Percentiles rank a stretch among this genome's conserved stretches.
Conservation (phyloP, 495 filamentous ascomycete genomes). For the Annulohypoxylon stygium region DNA sequence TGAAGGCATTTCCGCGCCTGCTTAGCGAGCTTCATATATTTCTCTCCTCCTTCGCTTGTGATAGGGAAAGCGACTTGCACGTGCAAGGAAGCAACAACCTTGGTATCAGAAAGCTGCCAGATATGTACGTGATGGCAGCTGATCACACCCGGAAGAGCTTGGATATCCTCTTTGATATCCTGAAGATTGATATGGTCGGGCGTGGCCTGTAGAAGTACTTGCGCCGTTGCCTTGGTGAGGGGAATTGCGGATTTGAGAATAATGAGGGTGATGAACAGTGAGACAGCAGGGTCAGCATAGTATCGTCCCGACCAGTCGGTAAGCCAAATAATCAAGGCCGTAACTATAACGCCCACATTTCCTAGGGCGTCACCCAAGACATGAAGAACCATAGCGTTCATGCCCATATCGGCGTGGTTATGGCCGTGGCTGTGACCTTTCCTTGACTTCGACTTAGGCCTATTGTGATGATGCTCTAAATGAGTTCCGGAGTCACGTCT, state of each 20-base stretch:
- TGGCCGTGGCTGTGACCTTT: slow-evolving; percentile 74
- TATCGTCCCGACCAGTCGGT: slow-evolving; percentile 70
- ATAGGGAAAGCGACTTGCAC: slow-evolving; percentile 82
- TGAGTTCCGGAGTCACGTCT: slow-evolving; percentile 65
- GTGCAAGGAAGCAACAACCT: slow-evolving; percentile 91
- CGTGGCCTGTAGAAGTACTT: slow-evolving; percentile 93
- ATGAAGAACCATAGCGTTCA: slow-evolving; percentile 97
- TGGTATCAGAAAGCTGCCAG: slow-evolving; percentile 95
- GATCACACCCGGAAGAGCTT: slow-evolving; percentile 82
- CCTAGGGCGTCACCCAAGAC: slow-evolving; percentile 96
- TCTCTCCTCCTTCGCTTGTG: slow-evolving; percentile 77
- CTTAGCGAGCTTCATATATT: slow-evolving; percentile 89
- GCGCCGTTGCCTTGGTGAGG: slow-evolving; percentile 91
- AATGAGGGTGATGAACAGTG: slow-evolving; percentile 95
- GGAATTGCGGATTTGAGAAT: slow-evolving; percentile 93
- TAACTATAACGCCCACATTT: slow-evolving; percentile 95
- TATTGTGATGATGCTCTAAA: slow-evolving; percentile 80
- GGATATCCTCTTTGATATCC: slow-evolving; percentile 92
- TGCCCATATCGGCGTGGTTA: slow-evolving; percentile 90
- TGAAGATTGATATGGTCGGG: slow-evolving; percentile 87
- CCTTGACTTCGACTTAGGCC: slow-evolving; percentile 71
- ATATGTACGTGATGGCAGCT: slow-evolving; percentile 96
- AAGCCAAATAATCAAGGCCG: slow-evolving; percentile 92
- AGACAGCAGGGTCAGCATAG: slow-evolving; percentile 93
- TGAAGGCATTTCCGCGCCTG: slow-evolving; percentile 88